phyloP scores from a whole-genome alignment of 768 basidiomycete species.

The Phylloporus sp. region DNA sequence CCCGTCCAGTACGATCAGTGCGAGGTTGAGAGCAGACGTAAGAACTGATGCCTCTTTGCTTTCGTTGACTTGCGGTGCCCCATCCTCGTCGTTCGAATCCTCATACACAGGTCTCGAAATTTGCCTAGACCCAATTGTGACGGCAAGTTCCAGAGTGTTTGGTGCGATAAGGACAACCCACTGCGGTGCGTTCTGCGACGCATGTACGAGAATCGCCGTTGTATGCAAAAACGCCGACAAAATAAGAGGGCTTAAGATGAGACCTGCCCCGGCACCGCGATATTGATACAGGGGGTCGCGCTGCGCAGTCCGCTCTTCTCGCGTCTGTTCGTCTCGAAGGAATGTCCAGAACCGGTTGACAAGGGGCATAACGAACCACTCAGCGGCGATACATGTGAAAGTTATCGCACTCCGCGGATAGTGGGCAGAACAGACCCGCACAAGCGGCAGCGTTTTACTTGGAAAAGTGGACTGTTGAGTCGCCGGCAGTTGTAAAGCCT shows the following conservation, averaged over 20 bases:
- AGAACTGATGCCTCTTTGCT: conserved; percentile 70
- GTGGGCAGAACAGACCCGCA: conserved; percentile 16
- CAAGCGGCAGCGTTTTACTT: conserved; percentile 69
- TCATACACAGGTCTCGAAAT: conserved; percentile 40
- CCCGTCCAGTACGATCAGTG: conserved; percentile 70
- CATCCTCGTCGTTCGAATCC: conserved; percentile 32
- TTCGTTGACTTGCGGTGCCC: conserved; percentile 14
- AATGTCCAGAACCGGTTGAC: conserved; percentile 96
- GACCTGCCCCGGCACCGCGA: conserved; percentile 70
- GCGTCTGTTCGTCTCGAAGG: conserved; percentile 74
- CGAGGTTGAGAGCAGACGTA: conserved; percentile 70
- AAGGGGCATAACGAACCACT: conserved; percentile 84
- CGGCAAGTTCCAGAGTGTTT: conserved; percentile 75
- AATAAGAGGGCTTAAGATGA: conserved; percentile 74
- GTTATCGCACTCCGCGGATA: conserved; percentile 23
- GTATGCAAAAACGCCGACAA: conserved; percentile 74
- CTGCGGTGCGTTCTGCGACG: conserved; percentile 71
- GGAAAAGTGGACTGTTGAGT: conserved; percentile 55
- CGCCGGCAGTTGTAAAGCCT: conserved; percentile 29
- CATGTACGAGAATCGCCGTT: conserved; percentile 74
- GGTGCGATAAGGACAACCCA: conserved; percentile 82
- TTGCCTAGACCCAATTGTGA: conserved; percentile 69
- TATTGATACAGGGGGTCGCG: conserved; percentile 54
- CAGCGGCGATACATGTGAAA: conserved; percentile 74
- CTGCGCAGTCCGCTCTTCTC: conserved; percentile 64